Percentiles rank a stretch among this genome's conserved stretches.
Evolutionary conservation across 192 early-diverging fungal species (phyloP).

Genomic region (Entomortierella lignicola): DNA sequence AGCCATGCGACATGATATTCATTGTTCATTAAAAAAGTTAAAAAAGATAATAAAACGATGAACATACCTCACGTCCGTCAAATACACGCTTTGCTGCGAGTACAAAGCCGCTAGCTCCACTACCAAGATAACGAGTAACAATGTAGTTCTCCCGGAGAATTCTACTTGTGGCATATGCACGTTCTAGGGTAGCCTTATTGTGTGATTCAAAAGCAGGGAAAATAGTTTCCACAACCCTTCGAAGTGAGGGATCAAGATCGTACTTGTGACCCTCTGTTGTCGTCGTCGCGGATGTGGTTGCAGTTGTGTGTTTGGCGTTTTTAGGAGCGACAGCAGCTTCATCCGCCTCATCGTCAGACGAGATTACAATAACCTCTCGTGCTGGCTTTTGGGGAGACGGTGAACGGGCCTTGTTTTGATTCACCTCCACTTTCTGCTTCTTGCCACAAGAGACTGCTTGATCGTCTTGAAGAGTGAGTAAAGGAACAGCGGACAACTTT

Average conservation of each 20-base stretch:
- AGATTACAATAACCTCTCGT: slow-evolving; percentile 32
- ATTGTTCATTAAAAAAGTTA: neutral
- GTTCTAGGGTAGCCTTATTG: slow-evolving; percentile 32
- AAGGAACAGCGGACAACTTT: slow-evolving; percentile 21
- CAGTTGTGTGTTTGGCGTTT: neutral
- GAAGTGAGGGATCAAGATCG: slow-evolving; percentile 16
- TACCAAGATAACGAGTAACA: slow-evolving; percentile 29
- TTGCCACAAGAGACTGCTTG: too few species aligned
- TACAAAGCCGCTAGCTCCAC: slow-evolving; percentile 35
- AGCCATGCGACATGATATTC: neutral
- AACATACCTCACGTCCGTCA: slow-evolving; percentile 36
- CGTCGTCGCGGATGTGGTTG: neutral
- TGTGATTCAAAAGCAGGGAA: slow-evolving; percentile 26
- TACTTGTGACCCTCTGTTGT: slow-evolving; percentile 16
- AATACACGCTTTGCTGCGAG: slow-evolving; percentile 22
- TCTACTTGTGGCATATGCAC: slow-evolving; percentile 30
- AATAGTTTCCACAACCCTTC: slow-evolving; percentile 29
- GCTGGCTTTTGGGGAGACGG: neutral
- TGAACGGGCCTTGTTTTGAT: neutral
- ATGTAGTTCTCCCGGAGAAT: slow-evolving; percentile 36
- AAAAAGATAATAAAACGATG: too few species aligned
- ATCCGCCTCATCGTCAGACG: slow-evolving; percentile 24
- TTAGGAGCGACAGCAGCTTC: neutral
- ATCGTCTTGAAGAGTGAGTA: too few species aligned
- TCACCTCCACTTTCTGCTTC: neutral